Percentiles rank a stretch among this genome's conserved stretches.
phyloP scores from a whole-genome alignment of 179 eudicot species.

The Corrigiola litoralis region DNA sequence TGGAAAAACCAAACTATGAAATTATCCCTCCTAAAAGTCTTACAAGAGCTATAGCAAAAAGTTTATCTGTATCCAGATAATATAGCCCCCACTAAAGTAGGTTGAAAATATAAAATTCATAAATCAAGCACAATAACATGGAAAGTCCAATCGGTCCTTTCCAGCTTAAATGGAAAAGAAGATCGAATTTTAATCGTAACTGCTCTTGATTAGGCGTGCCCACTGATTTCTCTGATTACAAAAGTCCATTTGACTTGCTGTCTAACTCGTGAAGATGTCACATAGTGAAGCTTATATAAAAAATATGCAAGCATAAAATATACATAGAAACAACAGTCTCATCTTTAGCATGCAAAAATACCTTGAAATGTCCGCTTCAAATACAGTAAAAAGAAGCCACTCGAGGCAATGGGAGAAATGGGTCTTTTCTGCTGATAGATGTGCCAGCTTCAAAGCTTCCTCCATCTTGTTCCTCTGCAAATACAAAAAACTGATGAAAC shows the following conservation, averaged over 20 bases:
- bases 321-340: background rate
- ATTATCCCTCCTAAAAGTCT: background rate
- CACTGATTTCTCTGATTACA: background rate
- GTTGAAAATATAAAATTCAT: background rate
- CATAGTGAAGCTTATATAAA: background rate
- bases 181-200: background rate
- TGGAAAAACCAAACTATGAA: background rate
- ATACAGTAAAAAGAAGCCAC: constrained; percentile 99
- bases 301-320: background rate
- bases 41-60: background rate
- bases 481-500: constrained; percentile 14
- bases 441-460: constrained; percentile 89
- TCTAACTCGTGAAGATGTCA: background rate
- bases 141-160: background rate
- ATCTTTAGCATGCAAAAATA: constrained; percentile 19
- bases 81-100: background rate
- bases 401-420: constrained; percentile 97
- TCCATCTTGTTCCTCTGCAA: constrained; percentile 82
- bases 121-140: background rate
- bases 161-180: background rate
- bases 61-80: background rate
- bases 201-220: too few relatives aligned
- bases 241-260: background rate
- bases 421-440: constrained; percentile 84
- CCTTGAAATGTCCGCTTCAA: constrained; percentile 97